These are phyloP conservation scores for Xenosphaeropsis pyriputrescens DNA, from an alignment of 2,329 filamentous ascomycete species.

Conservation along the genomic window DNA sequence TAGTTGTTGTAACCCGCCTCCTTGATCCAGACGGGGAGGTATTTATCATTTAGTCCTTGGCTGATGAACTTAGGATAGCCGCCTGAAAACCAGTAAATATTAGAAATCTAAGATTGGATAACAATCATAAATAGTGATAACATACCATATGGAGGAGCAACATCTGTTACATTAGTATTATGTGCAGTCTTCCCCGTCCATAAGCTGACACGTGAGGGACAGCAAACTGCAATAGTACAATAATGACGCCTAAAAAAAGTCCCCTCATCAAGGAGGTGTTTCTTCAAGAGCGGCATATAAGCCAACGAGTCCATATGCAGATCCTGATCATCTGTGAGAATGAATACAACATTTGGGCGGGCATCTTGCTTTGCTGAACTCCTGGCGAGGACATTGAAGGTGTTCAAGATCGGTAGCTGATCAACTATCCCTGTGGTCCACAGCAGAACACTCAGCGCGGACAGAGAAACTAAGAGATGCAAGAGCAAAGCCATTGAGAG, in stretches of 20 bases:
- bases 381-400: not conserved
- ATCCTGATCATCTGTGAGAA: conserved; percentile 53
- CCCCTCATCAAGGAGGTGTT: conserved; percentile 38
- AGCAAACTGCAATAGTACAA: conserved; percentile 46
- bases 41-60: conserved; percentile 50
- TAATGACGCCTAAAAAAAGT: conserved; percentile 42
- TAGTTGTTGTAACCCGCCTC: conserved; percentile 54
- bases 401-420: too few species aligned
- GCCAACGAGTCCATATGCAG: conserved; percentile 40
- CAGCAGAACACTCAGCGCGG: too few species aligned
- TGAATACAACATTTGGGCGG: conserved; percentile 43
- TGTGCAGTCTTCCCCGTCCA: conserved; percentile 48
- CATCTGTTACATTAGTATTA: conserved; percentile 45
- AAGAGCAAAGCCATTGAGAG: too few species aligned
- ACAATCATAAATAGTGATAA: not conserved
- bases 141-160: conserved; percentile 31
- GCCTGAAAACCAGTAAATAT: conserved; percentile 14
- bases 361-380: conserved; percentile 1
- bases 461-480: too few species aligned
- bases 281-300: conserved; percentile 39
- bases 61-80: conserved; percentile 52
- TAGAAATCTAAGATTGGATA: too few species aligned
- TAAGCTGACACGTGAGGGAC: conserved; percentile 43
- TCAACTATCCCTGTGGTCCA: too few species aligned
- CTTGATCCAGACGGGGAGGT: conserved; percentile 59